A percentile compares a stretch with the other conserved stretches of the same genome.
Conservation (phyloP, 768 basidiomycete genomes). For the Artomyces pyxidatus region DNA sequence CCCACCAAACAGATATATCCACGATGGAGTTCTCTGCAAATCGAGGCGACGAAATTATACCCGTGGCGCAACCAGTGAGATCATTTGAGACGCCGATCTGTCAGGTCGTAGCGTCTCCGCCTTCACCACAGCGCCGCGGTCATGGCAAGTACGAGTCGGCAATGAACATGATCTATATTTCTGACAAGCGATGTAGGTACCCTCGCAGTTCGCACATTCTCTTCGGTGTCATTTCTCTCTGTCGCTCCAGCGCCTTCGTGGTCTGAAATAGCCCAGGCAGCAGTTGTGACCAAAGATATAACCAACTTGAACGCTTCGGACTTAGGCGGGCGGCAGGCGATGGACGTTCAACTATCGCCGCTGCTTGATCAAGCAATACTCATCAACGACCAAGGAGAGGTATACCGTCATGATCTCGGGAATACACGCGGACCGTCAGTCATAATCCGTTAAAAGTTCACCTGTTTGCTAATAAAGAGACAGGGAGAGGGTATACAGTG, state of each 20-base stretch:
- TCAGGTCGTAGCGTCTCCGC: slow-evolving; percentile 44
- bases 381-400: slow-evolving; percentile 4
- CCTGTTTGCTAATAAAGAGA: too few species aligned
- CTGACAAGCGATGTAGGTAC: background rate
- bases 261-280: background rate
- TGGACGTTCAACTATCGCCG: slow-evolving; percentile 38
- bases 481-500: too few species aligned
- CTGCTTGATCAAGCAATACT: background rate
- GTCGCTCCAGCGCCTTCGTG: background rate
- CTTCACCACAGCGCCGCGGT: too few species aligned
- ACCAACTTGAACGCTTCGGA: slow-evolving; percentile 25
- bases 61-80: slow-evolving; percentile 32
- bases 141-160: too few species aligned
- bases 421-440: too few species aligned
- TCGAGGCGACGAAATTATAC: slow-evolving; percentile 21
- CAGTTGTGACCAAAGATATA: slow-evolving; percentile 5
- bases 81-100: slow-evolving; percentile 61
- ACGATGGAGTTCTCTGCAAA: slow-evolving; percentile 26
- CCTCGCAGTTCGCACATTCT: slow-evolving; percentile 25
- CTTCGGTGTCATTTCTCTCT: slow-evolving; percentile 22
- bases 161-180: background rate
- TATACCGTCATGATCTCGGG: slow-evolving; percentile 1
- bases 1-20: slow-evolving; percentile 38
- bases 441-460: too few species aligned
- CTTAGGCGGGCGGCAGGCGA: slow-evolving; percentile 31